Conservation (phyloP, 805 yeast genomes). For the Metschnikowia hibisci region DNA sequence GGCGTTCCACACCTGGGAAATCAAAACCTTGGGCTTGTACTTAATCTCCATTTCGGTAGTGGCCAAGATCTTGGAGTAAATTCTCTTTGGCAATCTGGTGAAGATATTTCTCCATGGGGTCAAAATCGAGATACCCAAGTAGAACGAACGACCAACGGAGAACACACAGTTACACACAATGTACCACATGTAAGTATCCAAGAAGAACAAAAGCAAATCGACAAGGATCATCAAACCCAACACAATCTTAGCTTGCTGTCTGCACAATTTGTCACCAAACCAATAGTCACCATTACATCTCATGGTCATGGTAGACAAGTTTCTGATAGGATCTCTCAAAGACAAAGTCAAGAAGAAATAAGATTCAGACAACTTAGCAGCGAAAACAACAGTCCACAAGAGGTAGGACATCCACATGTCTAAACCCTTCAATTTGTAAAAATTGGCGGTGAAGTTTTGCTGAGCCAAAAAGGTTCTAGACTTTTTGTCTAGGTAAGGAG, state of each 20-base stretch:
- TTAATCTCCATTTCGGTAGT: conserved; percentile 99
- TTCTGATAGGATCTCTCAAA: conserved; percentile 86
- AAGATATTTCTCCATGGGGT: conserved; percentile 99
- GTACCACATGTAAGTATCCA: conserved; percentile 99
- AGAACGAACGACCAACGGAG: conserved; percentile 97
- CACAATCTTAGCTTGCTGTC: conserved; percentile 82
- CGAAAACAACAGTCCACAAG: conserved; percentile 84
- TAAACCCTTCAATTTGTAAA: conserved; percentile 72
- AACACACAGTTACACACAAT: conserved; percentile 90
- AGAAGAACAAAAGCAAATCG: conserved; percentile 91
- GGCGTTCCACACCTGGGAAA: conserved; percentile 99
- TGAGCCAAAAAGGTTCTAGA: conserved; percentile 89
- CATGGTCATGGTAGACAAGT: conserved; percentile 77
- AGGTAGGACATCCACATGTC: conserved; percentile 96
- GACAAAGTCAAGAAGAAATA: conserved; percentile 75
- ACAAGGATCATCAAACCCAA: conserved; percentile 90
- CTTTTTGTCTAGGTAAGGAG: conserved; percentile 82
- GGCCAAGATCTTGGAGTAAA: conserved; percentile 94
- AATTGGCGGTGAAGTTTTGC: conserved; percentile 93
- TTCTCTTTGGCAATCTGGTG: conserved; percentile 97
- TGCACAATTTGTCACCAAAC: conserved; percentile 74
- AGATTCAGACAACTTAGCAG: conserved; percentile 80
- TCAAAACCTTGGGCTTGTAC: conserved; percentile 96
- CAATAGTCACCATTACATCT: conserved; percentile 95
- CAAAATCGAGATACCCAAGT: conserved; percentile 96